These are phyloP conservation scores for Groenewaldozyma sp. DNA, from an alignment of 1,139 yeast genomes.

Conservation along the genomic window DNA sequence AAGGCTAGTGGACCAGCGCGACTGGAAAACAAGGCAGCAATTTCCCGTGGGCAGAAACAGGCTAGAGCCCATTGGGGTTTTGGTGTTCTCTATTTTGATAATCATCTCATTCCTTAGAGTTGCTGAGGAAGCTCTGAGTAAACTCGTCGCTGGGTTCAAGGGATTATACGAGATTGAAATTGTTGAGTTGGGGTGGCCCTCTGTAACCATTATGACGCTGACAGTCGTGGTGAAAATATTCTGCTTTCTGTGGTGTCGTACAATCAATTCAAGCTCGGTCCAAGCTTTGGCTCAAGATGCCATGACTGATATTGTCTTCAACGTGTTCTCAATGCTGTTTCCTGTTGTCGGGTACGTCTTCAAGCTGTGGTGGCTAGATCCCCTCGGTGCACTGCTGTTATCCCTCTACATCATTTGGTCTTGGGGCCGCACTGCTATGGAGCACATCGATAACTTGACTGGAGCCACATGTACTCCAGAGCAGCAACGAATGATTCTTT, in stretches of 20 bases:
- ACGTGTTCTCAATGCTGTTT: conserved; percentile 58
- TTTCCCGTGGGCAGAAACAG: conserved; percentile 68
- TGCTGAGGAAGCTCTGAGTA: conserved; percentile 48
- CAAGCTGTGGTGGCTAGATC: conserved; percentile 62
- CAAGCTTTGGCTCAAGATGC: conserved; percentile 82
- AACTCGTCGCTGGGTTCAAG: conserved; percentile 19
- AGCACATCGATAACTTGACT: conserved; percentile 64
- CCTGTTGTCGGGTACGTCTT: conserved; percentile 51
- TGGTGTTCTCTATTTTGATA: conserved; percentile 63
- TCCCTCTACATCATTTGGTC: conserved; percentile 54
- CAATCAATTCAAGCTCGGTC: conserved; percentile 57
- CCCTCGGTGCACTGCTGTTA: conserved; percentile 58
- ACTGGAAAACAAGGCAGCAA: conserved; percentile 36
- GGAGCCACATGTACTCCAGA: conserved; percentile 61
- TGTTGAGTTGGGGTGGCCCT: conserved; percentile 44
- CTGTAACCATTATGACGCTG: conserved; percentile 49
- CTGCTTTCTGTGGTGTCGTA: conserved; percentile 58
- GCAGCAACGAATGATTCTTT: conserved; percentile 58
- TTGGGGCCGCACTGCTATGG: conserved; percentile 55
- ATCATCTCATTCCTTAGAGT: conserved; percentile 67
- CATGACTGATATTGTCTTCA: conserved; percentile 64
- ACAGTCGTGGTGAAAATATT: conserved; percentile 54
- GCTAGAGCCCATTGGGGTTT: conserved; percentile 69
- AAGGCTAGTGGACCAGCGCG: conserved; percentile 45
- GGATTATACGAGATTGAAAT: conserved; percentile 30